Percentiles rank a stretch among this genome's conserved stretches.
These are phyloP conservation scores for Penicillium hordei DNA, from an alignment of 2,329 filamentous ascomycete species.

Conservation along the genomic window DNA sequence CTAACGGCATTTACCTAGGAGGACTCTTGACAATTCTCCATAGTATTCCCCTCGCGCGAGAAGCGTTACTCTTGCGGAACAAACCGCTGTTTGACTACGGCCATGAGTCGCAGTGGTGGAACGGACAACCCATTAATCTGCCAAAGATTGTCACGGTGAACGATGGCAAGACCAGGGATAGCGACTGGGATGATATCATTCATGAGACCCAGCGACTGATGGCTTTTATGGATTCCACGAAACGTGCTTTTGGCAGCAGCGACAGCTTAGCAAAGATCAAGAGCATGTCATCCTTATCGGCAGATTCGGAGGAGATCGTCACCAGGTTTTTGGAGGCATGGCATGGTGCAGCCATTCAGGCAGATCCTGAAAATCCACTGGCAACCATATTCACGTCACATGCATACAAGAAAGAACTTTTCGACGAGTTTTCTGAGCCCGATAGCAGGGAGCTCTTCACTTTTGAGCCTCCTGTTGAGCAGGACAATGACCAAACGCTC, in stretches of 20 bases:
- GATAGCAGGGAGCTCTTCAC: constrained; percentile 40
- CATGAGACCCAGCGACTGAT: constrained; percentile 61
- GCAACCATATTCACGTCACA: constrained; percentile 49
- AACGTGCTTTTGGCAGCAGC: constrained; percentile 59
- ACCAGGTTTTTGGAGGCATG: constrained; percentile 52
- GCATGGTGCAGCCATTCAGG: constrained; percentile 47
- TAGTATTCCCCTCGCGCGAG: constrained; percentile 58
- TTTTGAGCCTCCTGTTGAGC: constrained; percentile 42
- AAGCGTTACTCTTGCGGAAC: constrained; percentile 55
- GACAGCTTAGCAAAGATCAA: constrained; percentile 52
- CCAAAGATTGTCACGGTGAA: constrained; percentile 52
- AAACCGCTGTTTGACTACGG: constrained; percentile 53
- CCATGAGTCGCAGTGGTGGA: constrained; percentile 62
- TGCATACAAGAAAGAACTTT: constrained; percentile 41
- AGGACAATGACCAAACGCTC: constrained; percentile 44
- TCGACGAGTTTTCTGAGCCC: constrained; percentile 30
- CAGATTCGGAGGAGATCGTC: constrained; percentile 39
- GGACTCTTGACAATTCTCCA: constrained; percentile 62
- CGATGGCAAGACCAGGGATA: constrained; percentile 34
- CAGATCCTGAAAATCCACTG: constrained; percentile 43
- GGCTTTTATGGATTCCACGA: constrained; percentile 59
- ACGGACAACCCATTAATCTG: constrained; percentile 53
- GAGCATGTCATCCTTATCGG: constrained; percentile 30
- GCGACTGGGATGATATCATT: constrained; percentile 49
- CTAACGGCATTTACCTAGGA: constrained; percentile 55